Base-by-base conservation (phyloP, 768 basidiomycete species). In the Lactarius deliciosus region DNA sequence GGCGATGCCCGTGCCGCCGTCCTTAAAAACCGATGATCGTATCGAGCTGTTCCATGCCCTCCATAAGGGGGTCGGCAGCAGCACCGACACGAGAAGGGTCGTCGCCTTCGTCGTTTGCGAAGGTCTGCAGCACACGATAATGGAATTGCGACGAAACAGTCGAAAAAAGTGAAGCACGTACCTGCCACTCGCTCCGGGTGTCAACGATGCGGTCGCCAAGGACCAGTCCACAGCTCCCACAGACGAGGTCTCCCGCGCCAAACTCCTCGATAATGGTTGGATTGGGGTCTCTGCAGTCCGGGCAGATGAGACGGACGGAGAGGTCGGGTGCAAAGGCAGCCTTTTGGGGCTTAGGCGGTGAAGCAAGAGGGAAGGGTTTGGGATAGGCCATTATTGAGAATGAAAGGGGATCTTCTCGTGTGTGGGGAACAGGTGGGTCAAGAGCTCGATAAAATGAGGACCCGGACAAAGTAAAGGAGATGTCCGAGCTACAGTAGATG, bases 81-180 rank as follows among this genome's bases (percentile, higher is more conserved):
- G 94, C 95, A 80, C 97, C 97, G 72, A 99, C 97, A 90, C 97
- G 97, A 71, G 97, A 98, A 69, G 97, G 97, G 76, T 99, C 97
- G 76, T 98, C 96, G 69, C 96, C 96, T 81, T 99, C 97, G 73
- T 98, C 96, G 75, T 98, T 97, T 71, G 97, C 97, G 78, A 99
- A 99, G 68, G 97, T 98, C 92, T 98, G 80, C n/a, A 69, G 16
- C 54, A 73, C 63, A 74, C 71, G 60, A 71, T 38, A 54, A 71
- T 60, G 47, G 59, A 60, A 64, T 65, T 68, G 61, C 68, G 64
- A 61, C 54, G 41, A 60, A 66, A 53, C 38, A 70, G 13, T 22
- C 22, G 70, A 68, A 63, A 34, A 57, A 32, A 57, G 63, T 45
- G 36, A 7, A 45, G 16, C 53, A 86, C 91, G 82, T 81, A 92